These are phyloP conservation scores for Termitomyces bulborhizus DNA, from an alignment of 768 basidiomycete genomes.

Conservation along the genomic window DNA sequence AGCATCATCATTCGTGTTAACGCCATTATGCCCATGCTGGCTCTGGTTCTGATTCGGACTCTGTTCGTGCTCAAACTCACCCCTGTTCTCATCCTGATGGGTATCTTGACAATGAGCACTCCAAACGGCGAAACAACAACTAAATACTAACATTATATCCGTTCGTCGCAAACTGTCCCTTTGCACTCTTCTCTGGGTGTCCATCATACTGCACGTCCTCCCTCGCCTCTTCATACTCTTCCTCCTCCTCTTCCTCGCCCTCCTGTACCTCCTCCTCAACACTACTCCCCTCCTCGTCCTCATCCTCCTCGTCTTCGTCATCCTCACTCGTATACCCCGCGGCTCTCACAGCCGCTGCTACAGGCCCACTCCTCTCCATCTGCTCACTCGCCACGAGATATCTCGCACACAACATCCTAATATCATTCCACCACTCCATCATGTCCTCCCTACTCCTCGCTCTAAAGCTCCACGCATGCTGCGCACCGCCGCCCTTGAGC, in stretches of 20 bases:
- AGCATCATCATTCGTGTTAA: constrained; percentile 4
- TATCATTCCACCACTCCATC: constrained; percentile 99
- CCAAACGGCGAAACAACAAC: not conserved
- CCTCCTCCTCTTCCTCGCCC: constrained; percentile 39
- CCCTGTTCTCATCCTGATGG: too few relatives aligned
- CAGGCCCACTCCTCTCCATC: constrained; percentile 88
- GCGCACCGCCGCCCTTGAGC: too few relatives aligned
- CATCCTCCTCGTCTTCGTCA: constrained; percentile 53
- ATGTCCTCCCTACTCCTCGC: constrained; percentile 89
- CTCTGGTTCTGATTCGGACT: too few relatives aligned
- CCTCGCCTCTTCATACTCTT: constrained; percentile 25
- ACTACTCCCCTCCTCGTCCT: constrained; percentile 38
- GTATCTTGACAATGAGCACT: not conserved
- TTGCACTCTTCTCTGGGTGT: constrained; percentile 28
- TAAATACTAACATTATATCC: constrained; percentile 54
- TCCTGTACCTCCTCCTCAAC: constrained; percentile 39
- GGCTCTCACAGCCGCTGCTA: constrained; percentile 85
- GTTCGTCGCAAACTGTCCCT: constrained; percentile 30
- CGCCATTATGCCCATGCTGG: too few relatives aligned
- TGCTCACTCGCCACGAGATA: constrained; percentile 93
- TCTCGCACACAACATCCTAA: constrained; percentile 86
- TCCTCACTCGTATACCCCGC: constrained; percentile 89
- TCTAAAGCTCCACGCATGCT: constrained; percentile 81
- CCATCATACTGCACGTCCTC: constrained; percentile 64
- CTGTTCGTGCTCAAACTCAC: too few relatives aligned